Evolutionary conservation across 495 filamentous ascomycete genomes (phyloP).

Genomic region (Poronia punctata): DNA sequence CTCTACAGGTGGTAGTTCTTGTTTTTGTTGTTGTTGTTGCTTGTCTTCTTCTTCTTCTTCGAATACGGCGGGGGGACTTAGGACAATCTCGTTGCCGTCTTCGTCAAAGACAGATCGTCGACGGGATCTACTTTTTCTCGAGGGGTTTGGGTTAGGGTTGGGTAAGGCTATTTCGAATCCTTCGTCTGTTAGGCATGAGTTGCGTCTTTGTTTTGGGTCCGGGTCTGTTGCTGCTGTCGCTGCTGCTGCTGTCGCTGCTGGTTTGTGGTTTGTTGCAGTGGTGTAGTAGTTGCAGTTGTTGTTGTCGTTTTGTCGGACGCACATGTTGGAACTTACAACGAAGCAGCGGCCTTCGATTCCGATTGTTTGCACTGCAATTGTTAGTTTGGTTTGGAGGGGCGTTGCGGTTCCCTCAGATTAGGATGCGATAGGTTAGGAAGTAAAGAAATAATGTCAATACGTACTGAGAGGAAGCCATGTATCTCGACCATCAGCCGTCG

Average conservation of each 20-base stretch:
- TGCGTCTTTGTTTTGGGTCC: constrained; percentile 11
- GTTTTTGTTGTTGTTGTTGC: constrained; percentile 2
- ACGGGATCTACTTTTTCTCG: too few species aligned
- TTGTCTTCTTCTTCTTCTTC: constrained; percentile 10
- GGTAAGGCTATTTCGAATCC: constrained; percentile 35
- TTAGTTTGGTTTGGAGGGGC: too few species aligned
- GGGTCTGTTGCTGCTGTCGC: background rate
- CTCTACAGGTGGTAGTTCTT: background rate
- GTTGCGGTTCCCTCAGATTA: background rate
- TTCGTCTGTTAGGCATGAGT: constrained; percentile 29
- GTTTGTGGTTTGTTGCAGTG: background rate
- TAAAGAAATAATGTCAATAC: constrained; percentile 3
- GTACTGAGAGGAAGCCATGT: constrained; percentile 64
- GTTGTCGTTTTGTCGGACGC: constrained; percentile 37
- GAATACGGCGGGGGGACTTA: constrained; percentile 13
- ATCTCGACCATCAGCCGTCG: constrained; percentile 80
- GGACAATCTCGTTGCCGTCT: constrained; percentile 41
- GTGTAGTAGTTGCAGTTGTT: too few species aligned
- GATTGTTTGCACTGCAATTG: constrained; percentile 60
- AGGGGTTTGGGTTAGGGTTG: too few species aligned
- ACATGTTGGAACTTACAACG: constrained; percentile 85
- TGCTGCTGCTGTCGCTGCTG: background rate
- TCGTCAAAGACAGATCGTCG: constrained; percentile 36
- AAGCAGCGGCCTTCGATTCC: constrained; percentile 77
- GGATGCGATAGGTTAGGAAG: background rate